These are phyloP conservation scores for Fusarium brevicatenulatum DNA, from an alignment of 2,329 filamentous ascomycete species.

Conservation along the genomic window DNA sequence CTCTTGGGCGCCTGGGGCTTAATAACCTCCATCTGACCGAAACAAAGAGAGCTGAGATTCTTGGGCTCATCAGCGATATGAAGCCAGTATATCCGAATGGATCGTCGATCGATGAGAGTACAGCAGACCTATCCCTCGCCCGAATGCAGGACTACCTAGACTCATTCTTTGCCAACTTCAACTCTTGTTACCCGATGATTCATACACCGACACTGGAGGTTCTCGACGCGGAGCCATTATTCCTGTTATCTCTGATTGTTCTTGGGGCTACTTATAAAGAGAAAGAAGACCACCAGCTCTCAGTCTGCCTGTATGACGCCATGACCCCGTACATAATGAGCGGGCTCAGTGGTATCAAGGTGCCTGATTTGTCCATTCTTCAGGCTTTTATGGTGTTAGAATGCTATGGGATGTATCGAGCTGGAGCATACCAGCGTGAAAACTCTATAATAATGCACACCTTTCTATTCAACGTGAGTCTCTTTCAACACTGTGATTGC, in stretches of 20 bases:
- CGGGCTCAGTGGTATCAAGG: background rate
- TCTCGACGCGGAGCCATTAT: background rate
- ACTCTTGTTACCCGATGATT: background rate
- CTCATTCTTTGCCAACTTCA: background rate
- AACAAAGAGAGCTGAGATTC: background rate
- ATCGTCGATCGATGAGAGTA: rapidly evolving
- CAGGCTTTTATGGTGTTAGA: background rate
- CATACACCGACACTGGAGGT: background rate
- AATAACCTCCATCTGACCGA: background rate
- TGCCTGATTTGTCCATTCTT: background rate
- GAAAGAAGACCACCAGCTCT: background rate
- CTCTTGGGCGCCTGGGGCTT: rapidly evolving
- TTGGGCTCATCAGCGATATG: background rate
- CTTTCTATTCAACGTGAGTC: background rate
- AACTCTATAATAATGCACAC: background rate
- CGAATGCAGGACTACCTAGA: background rate
- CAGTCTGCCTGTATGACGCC: background rate
- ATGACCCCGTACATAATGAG: background rate
- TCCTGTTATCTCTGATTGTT: background rate
- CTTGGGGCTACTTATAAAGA: background rate
- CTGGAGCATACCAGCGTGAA: background rate
- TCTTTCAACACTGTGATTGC: background rate
- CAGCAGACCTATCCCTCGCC: background rate
- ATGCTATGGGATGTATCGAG: background rate
- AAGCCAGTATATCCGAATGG: background rate